Conservation (phyloP, 805 yeast species). For the Hanseniaspora taiwanica region DNA sequence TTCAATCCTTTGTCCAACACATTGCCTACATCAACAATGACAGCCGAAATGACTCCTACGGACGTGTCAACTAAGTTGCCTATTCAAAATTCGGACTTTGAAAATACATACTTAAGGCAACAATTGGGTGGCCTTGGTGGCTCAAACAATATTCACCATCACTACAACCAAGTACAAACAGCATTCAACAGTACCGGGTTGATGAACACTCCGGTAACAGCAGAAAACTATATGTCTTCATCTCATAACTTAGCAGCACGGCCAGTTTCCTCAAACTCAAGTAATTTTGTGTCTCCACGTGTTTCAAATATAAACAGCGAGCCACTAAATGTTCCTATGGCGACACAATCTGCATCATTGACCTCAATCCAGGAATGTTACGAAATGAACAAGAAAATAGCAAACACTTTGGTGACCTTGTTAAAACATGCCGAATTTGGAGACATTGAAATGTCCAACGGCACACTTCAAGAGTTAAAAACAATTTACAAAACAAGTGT, state of each 20-base stretch:
- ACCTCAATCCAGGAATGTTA: neutral
- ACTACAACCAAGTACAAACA: too few species aligned
- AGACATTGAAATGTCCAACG: conserved; percentile 17
- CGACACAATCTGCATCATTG: neutral
- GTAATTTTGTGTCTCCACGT: too few species aligned
- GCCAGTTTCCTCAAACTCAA: too few species aligned
- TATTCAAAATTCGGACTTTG: neutral
- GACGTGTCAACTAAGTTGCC: neutral
- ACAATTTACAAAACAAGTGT: conserved; percentile 14
- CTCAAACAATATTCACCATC: neutral
- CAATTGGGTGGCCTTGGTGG: neutral
- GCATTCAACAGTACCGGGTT: too few species aligned
- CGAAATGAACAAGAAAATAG: conserved; percentile 18
- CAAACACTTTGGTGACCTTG: conserved; percentile 20
- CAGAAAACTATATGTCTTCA: too few species aligned
- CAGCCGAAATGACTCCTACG: neutral
- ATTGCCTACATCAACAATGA: too few species aligned
- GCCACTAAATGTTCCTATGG: too few species aligned
- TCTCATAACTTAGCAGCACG: too few species aligned
- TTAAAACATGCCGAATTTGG: conserved; percentile 19
- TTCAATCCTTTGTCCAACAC: too few species aligned
- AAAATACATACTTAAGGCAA: neutral
- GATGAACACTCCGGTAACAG: too few species aligned
- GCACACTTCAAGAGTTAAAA: conserved; percentile 16
- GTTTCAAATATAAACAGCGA: too few species aligned